Base-by-base conservation (phyloP, 768 basidiomycete genomes). In the Cystofilobasidium ferigula region DNA sequence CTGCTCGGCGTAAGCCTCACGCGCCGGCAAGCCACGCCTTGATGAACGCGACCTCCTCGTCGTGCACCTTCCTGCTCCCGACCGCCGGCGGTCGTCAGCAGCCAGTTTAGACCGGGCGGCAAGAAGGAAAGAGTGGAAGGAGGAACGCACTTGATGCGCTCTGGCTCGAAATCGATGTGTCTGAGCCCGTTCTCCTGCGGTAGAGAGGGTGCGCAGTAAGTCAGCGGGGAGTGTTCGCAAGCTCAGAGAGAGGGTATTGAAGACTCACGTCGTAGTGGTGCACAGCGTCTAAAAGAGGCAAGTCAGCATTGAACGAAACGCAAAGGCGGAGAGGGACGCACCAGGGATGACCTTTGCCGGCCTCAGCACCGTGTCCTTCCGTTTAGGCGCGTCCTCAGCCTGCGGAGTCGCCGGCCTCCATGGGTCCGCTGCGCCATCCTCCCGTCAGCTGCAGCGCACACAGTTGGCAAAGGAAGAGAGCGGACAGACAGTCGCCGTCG, bases 281-380 rank as follows among this genome's bases (percentile, higher is more conserved):
- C 6, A 77, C 74, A 9, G 72, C 75, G 59, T 76, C 74, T 72
- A 30, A 8, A 26, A 28, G 7, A 22, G 1, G 36, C 7, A 36
- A 18, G 20, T 20, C 18, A 68, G 61, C 20, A 34, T 57, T 43
- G 43, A 24, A 32, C n/a, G 10, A 42, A 42, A 30, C 24, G 28
- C 6, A 47, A 24, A 53, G 38, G 2, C 14, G 48, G n/a, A 14
- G n/a, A 13, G 35, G 30, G 53, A 79, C 85, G 30, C 70, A 90
- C 90, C 80, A 13, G 86, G 85, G 65, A 95, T 95, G 47, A 93
- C 72, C 74, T 92, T 91, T 77, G 90, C 90, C 0, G 93, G 93
- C 43, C 81, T 79, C 40, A 84, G 72, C 20, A 85, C 76, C 0
- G 89, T 90, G 75, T 91, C 89, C 48, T 79, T 74, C 22, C 91